Evolutionary conservation across 2,329 filamentous ascomycete species (phyloP).

Genomic region (Bipolaris cookei): DNA sequence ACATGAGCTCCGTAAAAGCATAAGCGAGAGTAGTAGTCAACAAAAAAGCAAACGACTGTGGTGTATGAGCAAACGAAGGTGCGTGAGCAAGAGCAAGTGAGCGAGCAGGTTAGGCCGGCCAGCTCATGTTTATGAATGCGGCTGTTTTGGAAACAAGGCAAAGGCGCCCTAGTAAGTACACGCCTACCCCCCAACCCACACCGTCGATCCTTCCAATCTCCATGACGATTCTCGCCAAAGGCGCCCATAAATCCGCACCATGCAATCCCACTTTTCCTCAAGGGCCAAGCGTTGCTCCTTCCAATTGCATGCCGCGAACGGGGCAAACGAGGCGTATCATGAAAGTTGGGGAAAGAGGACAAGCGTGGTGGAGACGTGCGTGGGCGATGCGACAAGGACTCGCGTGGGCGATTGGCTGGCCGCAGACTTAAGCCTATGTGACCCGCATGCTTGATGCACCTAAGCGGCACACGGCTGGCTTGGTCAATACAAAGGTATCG

Average conservation of each 20-base stretch:
- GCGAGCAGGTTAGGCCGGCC: background rate
- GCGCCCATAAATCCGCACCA: background rate
- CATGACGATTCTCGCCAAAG: conserved; percentile 2
- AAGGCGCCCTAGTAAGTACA: background rate
- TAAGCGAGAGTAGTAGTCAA: background rate
- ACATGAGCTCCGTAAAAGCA: background rate
- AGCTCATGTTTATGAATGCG: background rate
- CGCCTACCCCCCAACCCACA: background rate
- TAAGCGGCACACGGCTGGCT: conserved; percentile 7
- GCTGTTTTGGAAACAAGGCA: background rate
- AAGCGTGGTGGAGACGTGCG: conserved; percentile 7
- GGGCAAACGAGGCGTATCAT: conserved; percentile 6
- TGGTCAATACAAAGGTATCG: background rate
- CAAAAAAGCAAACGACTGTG: background rate
- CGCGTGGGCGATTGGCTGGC: conserved; percentile 4
- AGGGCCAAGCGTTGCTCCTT: background rate
- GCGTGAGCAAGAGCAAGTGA: background rate
- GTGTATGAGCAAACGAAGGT: background rate
- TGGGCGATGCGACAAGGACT: background rate
- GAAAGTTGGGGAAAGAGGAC: background rate
- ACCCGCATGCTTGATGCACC: conserved; percentile 12
- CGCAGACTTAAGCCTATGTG: conserved; percentile 5
- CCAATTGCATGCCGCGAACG: conserved; percentile 8
- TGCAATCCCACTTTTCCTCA: background rate
- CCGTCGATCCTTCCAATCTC: conserved; percentile 12